Evolutionary conservation across 148 eudicot genomes (phyloP), one percentile per base, ranked within the genome.

Genomic region (Rhododendron mucronatum): DNA sequence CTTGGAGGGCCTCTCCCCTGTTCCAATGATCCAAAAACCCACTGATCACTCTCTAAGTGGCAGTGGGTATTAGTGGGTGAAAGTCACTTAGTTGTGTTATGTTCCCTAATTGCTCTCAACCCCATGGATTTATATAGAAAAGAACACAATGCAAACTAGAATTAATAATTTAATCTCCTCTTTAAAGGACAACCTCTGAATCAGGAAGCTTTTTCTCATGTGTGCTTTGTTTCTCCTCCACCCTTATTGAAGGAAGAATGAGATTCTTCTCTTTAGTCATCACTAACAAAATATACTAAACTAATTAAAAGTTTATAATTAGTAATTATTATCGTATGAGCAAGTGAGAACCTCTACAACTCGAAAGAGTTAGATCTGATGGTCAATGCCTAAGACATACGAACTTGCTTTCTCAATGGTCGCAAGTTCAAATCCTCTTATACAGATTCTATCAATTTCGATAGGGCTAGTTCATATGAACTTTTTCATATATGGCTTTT

Each of bases 231-330:
- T 69, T 69, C 37, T 77, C 80, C 48, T 77, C 80, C 80, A 77
- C 80, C 80, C 80, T 77, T 77, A 10, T 7, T 77, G 80, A 41
- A 37, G 78, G 47, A 74, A 74, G 80, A 41, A 77, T 77, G 3
- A 44, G 80, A 41, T 41, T 77, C 80, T 11, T 75, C 3, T 44
- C 12, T 37, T 41, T 35, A 2, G 39, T 28, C 75, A 69, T 28
- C 75, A 69, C 37, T 69, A 28, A 28, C 75, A 69, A 30, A 69
- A 63, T 28, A 28, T 12, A 69, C 7, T n/a, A 26, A 26, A 4
- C 13, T 67, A n/a, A n/a, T n/a, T 63, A 63, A 63, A 41, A 23
- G 30, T 63, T 9, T 8, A 23, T 71, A 30, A 11, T 28, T 71
- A 30, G 30, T 30, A 30, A 20, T 15, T 7, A 51, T 13, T 51